A percentile compares a stretch with the other conserved stretches of the same genome.
Evolutionary conservation across 2,329 filamentous ascomycete genomes (phyloP).

Genomic region (Epichloe elymi): DNA sequence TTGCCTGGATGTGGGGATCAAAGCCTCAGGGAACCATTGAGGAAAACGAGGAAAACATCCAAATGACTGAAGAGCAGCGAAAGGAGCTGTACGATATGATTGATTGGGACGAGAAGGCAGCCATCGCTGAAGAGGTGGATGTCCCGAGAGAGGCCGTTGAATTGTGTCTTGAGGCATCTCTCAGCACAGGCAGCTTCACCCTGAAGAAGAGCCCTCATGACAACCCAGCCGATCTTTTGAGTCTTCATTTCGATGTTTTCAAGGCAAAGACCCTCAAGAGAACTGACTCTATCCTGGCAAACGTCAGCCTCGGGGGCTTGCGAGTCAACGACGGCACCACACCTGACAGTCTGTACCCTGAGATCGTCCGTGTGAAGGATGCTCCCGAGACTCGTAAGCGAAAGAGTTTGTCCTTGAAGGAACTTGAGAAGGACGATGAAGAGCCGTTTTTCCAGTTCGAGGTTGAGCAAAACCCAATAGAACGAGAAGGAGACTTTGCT

Average conservation of each 20-base stretch:
- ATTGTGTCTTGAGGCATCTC: slow-evolving; percentile 78
- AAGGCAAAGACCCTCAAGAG: slow-evolving; percentile 80
- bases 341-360: slow-evolving; percentile 76
- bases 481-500: slow-evolving; percentile 82
- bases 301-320: slow-evolving; percentile 88
- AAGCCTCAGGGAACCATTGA: slow-evolving; percentile 51
- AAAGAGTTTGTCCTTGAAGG: slow-evolving; percentile 38
- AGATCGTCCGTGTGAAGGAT: slow-evolving; percentile 93
- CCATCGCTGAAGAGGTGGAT: slow-evolving; percentile 76
- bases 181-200: slow-evolving; percentile 95
- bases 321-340: slow-evolving; percentile 95
- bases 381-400: slow-evolving; percentile 41
- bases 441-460: slow-evolving; percentile 88
- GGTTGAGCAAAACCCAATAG: slow-evolving; percentile 88
- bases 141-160: slow-evolving; percentile 85
- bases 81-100: slow-evolving; percentile 96
- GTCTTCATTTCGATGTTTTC: slow-evolving; percentile 89
- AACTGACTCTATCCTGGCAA: slow-evolving; percentile 78
- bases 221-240: slow-evolving; percentile 68
- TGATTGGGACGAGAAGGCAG: slow-evolving; percentile 95
- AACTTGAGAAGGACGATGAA: slow-evolving; percentile 36
- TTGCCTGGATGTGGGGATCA: slow-evolving; percentile 81
- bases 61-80: slow-evolving; percentile 90
- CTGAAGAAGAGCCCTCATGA: slow-evolving; percentile 55
- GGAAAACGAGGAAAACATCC: slow-evolving; percentile 54